Percentiles rank a stretch among this genome's conserved stretches.
These are phyloP conservation scores for Zasmidium citrigriseum DNA, from an alignment of 2,329 filamentous ascomycete species.

Conservation along the genomic window DNA sequence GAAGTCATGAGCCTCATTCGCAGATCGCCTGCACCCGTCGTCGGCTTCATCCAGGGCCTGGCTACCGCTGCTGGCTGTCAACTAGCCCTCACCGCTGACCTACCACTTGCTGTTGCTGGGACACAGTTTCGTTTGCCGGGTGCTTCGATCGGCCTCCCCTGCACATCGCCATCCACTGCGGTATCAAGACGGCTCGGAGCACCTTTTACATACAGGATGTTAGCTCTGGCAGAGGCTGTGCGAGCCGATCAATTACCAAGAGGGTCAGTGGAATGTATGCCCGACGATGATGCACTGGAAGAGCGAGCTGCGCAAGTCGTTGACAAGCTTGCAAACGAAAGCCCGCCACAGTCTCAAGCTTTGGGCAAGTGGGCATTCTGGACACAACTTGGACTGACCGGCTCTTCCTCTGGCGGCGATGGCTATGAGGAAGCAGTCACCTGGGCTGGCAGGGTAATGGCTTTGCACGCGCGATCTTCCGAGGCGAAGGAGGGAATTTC, in stretches of 20 bases:
- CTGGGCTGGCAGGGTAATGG: slow-evolving; percentile 21
- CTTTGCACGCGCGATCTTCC: slow-evolving; percentile 16
- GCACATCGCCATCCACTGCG: slow-evolving; percentile 18
- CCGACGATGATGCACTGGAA: slow-evolving; percentile 16
- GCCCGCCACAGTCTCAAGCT: slow-evolving; percentile 18
- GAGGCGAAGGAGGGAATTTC: slow-evolving; percentile 19
- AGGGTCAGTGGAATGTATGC: slow-evolving; percentile 18
- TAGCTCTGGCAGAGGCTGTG: slow-evolving; percentile 18
- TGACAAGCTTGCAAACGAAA: slow-evolving; percentile 9
- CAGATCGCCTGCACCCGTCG: slow-evolving; percentile 16
- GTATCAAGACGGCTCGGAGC: slow-evolving; percentile 16
- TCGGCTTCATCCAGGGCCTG: slow-evolving; percentile 19
- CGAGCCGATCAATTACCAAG: slow-evolving; percentile 18
- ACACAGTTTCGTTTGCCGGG: slow-evolving; percentile 20
- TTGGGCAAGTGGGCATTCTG: slow-evolving; percentile 22
- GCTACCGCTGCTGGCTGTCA: slow-evolving; percentile 22
- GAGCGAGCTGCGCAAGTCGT: slow-evolving; percentile 11
- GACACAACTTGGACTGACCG: slow-evolving; percentile 15
- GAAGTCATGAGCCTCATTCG: slow-evolving; percentile 20
- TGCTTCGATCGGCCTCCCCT: slow-evolving; percentile 19
- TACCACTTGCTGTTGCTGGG: slow-evolving; percentile 17
- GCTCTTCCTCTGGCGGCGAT: slow-evolving; percentile 13
- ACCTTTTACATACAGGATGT: slow-evolving; percentile 20
- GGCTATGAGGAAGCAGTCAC: slow-evolving; percentile 20
- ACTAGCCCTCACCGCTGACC: slow-evolving; percentile 18